phyloP scores from a whole-genome alignment of 495 filamentous ascomycete genomes.

The Xylaria intraflava region DNA sequence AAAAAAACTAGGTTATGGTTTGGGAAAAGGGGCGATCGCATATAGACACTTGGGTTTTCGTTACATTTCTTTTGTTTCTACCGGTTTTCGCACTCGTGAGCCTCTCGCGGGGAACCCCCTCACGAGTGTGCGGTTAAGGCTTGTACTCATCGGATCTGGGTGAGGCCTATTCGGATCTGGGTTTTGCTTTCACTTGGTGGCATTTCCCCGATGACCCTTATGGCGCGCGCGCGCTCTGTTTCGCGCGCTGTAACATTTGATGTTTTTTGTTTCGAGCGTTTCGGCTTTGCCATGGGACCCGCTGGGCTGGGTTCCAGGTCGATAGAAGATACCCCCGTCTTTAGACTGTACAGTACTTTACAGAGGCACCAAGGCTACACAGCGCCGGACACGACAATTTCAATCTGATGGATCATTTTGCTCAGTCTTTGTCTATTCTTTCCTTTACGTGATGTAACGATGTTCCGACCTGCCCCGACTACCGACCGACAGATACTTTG shows the following conservation, averaged over 20 bases:
- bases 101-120: constrained; percentile 24
- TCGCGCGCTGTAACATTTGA: constrained; percentile 15
- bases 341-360: constrained; percentile 42
- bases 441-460: neutral
- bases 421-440: neutral
- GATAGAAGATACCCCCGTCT: constrained; percentile 43
- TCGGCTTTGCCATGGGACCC: constrained; percentile 27
- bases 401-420: constrained; percentile 28
- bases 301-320: constrained; percentile 44
- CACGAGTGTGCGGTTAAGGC: constrained; percentile 13
- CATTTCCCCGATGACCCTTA: constrained; percentile 20
- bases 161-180: constrained; percentile 19
- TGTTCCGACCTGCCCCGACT: neutral
- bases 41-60: constrained; percentile 34
- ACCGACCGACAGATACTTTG: too few relatives aligned
- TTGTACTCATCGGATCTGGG: constrained; percentile 25
- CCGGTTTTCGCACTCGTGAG: constrained; percentile 12
- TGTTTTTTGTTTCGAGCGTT: constrained; percentile 22
- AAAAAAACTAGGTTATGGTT: constrained; percentile 28
- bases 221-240: constrained; percentile 15
- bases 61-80: constrained; percentile 26
- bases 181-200: constrained; percentile 29
- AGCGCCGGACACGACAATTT: constrained; percentile 28
- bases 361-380: constrained; percentile 40
- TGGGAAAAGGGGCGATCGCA: constrained; percentile 37